Evolutionary conservation across 2,329 filamentous ascomycete species (phyloP).

Genomic region (Zymoseptoria brevis): DNA sequence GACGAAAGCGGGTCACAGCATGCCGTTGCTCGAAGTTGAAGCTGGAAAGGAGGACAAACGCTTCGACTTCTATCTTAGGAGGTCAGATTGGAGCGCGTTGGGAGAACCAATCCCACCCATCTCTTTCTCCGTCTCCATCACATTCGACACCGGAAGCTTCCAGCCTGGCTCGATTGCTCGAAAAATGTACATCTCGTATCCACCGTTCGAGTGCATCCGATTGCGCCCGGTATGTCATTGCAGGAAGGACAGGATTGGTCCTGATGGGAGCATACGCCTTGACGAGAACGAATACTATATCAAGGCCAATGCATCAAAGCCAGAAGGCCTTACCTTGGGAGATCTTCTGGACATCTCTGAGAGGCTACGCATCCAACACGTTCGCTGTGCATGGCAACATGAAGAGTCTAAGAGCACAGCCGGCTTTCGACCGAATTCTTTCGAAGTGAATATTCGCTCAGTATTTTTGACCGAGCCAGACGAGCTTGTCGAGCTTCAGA

Average conservation of each 20-base stretch:
- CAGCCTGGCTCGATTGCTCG: neutral
- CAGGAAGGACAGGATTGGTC: too few species aligned
- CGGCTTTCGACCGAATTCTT: neutral
- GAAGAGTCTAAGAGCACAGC: neutral
- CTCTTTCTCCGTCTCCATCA: too few species aligned
- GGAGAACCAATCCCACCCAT: too few species aligned
- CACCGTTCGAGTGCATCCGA: too few species aligned
- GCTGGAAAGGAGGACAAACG: neutral
- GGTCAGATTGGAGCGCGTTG: neutral
- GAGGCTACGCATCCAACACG: neutral
- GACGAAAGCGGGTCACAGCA: neutral
- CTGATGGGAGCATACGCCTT: neutral
- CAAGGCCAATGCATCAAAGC: neutral
- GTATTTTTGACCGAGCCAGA: too few species aligned
- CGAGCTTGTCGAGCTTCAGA: neutral
- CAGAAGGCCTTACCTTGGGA: neutral
- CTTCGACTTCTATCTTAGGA: neutral
- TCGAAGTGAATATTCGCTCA: neutral
- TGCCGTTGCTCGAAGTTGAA: neutral
- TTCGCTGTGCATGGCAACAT: neutral
- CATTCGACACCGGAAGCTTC: neutral
- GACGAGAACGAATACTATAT: neutral
- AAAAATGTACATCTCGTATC: neutral
- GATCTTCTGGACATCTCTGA: neutral
- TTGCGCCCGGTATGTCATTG: too few species aligned